A percentile compares a stretch with the other conserved stretches of the same genome.
These are phyloP conservation scores for Neofusicoccum umdonicola DNA, from an alignment of 2,329 filamentous ascomycete species.

Conservation along the genomic window DNA sequence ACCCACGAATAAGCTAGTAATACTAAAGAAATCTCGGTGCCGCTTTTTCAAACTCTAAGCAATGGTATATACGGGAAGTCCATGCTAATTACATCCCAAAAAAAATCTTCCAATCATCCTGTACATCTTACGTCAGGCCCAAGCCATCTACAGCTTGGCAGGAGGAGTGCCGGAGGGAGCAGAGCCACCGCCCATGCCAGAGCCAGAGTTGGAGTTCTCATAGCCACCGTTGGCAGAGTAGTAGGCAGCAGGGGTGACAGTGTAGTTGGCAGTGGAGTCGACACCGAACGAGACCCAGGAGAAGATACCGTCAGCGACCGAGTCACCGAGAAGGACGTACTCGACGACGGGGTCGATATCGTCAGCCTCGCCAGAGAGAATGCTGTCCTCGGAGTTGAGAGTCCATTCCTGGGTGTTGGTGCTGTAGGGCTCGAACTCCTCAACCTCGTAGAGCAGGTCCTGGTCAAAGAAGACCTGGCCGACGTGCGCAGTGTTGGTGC, in stretches of 20 bases:
- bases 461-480: slow-evolving; percentile 67
- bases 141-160: not conserved
- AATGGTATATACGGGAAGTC: too few relatives aligned
- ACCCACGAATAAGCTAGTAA: too few relatives aligned
- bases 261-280: slow-evolving; percentile 13
- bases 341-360: slow-evolving; percentile 57
- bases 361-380: slow-evolving; percentile 50
- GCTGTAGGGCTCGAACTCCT: slow-evolving; percentile 46
- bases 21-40: too few relatives aligned
- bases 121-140: not conserved
- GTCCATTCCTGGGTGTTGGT: slow-evolving; percentile 46
- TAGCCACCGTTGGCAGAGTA: slow-evolving; percentile 15
- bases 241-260: slow-evolving; percentile 17
- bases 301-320: slow-evolving; percentile 33
- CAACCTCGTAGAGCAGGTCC: slow-evolving; percentile 53
- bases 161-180: slow-evolving; percentile 2
- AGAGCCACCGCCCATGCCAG: slow-evolving; percentile 1
- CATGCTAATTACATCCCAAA: not conserved
- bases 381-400: slow-evolving; percentile 51
- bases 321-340: slow-evolving; percentile 56
- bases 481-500: slow-evolving; percentile 55
- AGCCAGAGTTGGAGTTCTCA: slow-evolving; percentile 1
- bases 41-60: too few relatives aligned
- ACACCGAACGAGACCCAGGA: slow-evolving; percentile 27
- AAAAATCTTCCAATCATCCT: not conserved